Percentiles rank a stretch among this genome's conserved stretches.
phyloP scores from a whole-genome alignment of 495 filamentous ascomycete species.

The Tuber magnatum region DNA sequence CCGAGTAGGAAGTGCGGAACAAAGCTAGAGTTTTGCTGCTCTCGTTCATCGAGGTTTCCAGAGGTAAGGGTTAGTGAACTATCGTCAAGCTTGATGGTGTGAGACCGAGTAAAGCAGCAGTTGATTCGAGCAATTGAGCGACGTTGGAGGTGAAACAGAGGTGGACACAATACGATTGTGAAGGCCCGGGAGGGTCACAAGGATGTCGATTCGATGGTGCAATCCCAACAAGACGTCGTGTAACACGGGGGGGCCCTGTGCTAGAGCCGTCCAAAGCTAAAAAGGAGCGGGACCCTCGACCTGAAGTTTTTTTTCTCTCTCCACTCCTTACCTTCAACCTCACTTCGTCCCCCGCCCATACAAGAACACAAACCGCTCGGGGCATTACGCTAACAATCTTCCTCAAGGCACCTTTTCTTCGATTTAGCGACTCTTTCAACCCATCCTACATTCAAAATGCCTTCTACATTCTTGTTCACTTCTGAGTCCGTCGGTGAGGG shows the following conservation, averaged over 20 bases:
- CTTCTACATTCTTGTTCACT: conserved; percentile 85
- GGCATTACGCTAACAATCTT: background rate
- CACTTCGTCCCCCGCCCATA: background rate
- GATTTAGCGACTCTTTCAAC: conserved; percentile 4
- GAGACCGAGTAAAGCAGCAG: conserved; percentile 16
- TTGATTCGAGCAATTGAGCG: background rate
- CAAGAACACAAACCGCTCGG: background rate
- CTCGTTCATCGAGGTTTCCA: background rate
- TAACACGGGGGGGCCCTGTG: conserved; percentile 19
- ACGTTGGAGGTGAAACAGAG: conserved; percentile 10
- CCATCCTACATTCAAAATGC: conserved; percentile 20
- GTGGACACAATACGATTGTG: conserved; percentile 26
- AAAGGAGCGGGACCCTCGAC: conserved; percentile 33
- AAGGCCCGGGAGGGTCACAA: background rate
- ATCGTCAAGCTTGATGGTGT: conserved; percentile 1
- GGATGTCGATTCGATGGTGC: background rate
- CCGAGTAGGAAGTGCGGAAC: background rate
- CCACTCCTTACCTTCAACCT: conserved; percentile 35
- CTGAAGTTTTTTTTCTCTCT: conserved; percentile 32
- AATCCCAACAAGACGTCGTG: conserved; percentile 6
- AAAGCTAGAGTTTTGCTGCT: background rate
- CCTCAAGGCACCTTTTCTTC: background rate
- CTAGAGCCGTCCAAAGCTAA: conserved; percentile 35
- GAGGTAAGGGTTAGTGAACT: background rate
- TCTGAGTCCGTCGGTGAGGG: conserved; percentile 98